Conservation (phyloP, 2,329 filamentous ascomycete genomes). For the Penicillium paneum region DNA sequence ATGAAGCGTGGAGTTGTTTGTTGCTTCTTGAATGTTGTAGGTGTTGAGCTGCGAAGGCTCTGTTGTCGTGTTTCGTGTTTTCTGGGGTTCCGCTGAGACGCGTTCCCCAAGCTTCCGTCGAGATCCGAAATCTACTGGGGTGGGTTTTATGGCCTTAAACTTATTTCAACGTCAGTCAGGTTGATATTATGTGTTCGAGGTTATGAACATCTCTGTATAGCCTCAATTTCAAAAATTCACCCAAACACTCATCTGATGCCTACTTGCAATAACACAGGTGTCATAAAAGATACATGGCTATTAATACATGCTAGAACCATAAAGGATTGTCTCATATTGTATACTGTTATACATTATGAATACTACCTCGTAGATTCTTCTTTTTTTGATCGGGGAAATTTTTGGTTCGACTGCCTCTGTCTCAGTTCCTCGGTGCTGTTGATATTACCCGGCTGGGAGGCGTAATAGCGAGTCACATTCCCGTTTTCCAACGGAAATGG, state of each 20-base stretch:
- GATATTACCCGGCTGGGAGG: neutral
- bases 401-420: no score
- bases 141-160: neutral
- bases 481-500: neutral
- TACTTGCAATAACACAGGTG: no score
- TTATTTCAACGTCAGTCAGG: neutral
- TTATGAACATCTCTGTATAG: neutral
- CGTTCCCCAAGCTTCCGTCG: neutral
- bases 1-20: neutral
- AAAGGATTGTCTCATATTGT: neutral
- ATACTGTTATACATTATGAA: neutral
- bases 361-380: neutral
- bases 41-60: neutral
- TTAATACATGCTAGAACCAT: neutral
- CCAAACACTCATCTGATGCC: neutral
- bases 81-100: slow-evolving; percentile 5
- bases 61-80: neutral
- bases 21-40: neutral
- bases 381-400: neutral
- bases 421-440: neutral
- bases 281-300: neutral
- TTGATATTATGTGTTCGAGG: neutral
- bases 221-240: neutral
- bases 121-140: neutral
- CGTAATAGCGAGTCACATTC: neutral